phyloP scores from a whole-genome alignment of 2,329 filamentous ascomycete genomes.

The Ophiostoma sp. region DNA sequence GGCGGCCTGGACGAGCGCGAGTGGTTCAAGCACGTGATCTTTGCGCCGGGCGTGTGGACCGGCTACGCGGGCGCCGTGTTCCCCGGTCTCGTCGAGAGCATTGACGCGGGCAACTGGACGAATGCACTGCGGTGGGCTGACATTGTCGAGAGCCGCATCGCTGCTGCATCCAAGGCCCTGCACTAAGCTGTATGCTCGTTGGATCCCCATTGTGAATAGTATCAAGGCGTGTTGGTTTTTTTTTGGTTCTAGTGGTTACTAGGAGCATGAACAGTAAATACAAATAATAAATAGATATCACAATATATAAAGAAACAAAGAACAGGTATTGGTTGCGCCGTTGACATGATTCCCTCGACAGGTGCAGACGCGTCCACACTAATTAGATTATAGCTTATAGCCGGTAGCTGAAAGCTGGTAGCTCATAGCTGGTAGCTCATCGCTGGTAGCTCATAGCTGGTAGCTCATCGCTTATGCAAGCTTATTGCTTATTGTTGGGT shows the following conservation, averaged over 20 bases:
- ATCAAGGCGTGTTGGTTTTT: background rate
- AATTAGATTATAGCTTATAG: too few species aligned
- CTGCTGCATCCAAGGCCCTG: conserved; percentile 41
- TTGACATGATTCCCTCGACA: too few species aligned
- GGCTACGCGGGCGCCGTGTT: conserved; percentile 75
- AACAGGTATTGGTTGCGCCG: too few species aligned
- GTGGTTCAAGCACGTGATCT: conserved; percentile 70
- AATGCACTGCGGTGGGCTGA: conserved; percentile 55
- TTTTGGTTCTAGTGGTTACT: too few species aligned
- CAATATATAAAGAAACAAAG: too few species aligned
- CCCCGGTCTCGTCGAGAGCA: conserved; percentile 57
- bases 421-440: too few species aligned
- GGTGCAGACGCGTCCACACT: too few species aligned
- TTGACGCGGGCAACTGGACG: conserved; percentile 52
- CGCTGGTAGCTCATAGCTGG: too few species aligned
- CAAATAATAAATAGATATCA: too few species aligned
- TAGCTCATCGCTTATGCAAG: too few species aligned
- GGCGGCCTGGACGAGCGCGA: conserved; percentile 69
- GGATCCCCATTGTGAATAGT: background rate
- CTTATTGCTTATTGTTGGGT: background rate
- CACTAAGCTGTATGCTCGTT: conserved; percentile 12
- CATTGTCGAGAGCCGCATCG: conserved; percentile 51
- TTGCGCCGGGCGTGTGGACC: conserved; percentile 73
- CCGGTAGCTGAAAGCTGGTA: too few species aligned
- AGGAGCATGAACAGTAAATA: too few species aligned